Conservation (phyloP, 352 stramenopile genomes). For the Globisporangium solare region DNA sequence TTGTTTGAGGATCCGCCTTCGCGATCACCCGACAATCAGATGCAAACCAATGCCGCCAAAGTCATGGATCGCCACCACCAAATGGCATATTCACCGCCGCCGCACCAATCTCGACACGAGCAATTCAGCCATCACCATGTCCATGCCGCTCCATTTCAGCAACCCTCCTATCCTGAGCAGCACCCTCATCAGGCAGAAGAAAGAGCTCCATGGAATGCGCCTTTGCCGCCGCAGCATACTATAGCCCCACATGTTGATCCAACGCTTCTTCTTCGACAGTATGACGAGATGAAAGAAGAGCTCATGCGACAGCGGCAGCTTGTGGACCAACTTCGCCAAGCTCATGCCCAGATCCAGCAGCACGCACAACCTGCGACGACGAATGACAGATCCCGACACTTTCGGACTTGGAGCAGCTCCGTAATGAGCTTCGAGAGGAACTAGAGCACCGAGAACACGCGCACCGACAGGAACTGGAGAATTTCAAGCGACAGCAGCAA, state of each 20-base stretch:
- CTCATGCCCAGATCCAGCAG: conserved; percentile 38
- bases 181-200: too few relatives aligned
- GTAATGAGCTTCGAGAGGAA: conserved; percentile 44
- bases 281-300: conserved; percentile 51
- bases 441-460: conserved; percentile 41
- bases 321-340: conserved; percentile 43
- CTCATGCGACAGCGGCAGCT: conserved; percentile 42
- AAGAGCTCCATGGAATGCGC: not conserved
- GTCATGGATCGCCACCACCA: too few relatives aligned
- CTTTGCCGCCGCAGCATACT: not conserved
- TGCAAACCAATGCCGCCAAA: too few relatives aligned
- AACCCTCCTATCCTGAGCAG: too few relatives aligned
- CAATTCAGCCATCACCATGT: too few relatives aligned
- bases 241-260: conserved; percentile 12
- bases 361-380: conserved; percentile 11
- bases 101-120: too few relatives aligned
- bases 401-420: conserved; percentile 53
- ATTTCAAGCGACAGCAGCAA: conserved; percentile 24
- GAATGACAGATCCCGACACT: conserved; percentile 27
- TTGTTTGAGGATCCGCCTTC: conserved; percentile 39
- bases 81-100: too few relatives aligned
- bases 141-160: too few relatives aligned
- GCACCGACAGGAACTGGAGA: conserved; percentile 43
- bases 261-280: conserved; percentile 32
- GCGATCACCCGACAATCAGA: too few relatives aligned